Evolutionary conservation across 2,329 filamentous ascomycete genomes (phyloP).

Genomic region (Hymenoscyphus scutula): DNA sequence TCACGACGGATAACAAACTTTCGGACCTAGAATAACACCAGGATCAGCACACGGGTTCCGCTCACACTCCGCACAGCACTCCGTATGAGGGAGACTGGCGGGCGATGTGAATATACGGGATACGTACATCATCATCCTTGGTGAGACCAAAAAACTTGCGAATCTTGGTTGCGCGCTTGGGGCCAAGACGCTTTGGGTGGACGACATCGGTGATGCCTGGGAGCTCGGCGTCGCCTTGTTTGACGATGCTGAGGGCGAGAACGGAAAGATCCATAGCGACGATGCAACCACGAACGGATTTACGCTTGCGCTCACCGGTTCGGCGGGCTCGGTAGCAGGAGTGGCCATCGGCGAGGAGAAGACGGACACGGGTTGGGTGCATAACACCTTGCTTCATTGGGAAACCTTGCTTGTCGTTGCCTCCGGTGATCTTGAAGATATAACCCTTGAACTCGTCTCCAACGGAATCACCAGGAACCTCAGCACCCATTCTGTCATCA

Average conservation of each 20-base stretch:
- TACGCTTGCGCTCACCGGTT: constrained; percentile 98
- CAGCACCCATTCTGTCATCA: constrained; percentile 71
- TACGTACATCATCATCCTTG: constrained; percentile 99
- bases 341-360: constrained; percentile 94
- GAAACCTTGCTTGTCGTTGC: constrained; percentile 99
- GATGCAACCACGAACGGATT: constrained; percentile 98
- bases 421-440: constrained; percentile 98
- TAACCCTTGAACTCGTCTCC: constrained; percentile 99
- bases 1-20: constrained; percentile 99
- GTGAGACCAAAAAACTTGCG: constrained; percentile 98
- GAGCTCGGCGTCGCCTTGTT: constrained; percentile 94
- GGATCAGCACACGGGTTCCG: constrained; percentile 14
- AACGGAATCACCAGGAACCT: constrained; percentile 90
- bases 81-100: constrained; percentile 46
- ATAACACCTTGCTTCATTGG: constrained; percentile 99
- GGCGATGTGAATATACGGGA: constrained; percentile 64
- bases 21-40: constrained; percentile 65
- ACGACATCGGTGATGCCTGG: constrained; percentile 96
- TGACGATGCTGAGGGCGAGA: constrained; percentile 91
- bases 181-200: constrained; percentile 98
- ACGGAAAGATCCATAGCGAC: constrained; percentile 94
- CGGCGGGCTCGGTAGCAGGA: constrained; percentile 99
- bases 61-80: constrained; percentile 56
- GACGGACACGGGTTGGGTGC: constrained; percentile 96
- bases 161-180: constrained; percentile 99